phyloP scores from a whole-genome alignment of 1,139 yeast species.

The Blastobotrys malaysiensis region DNA sequence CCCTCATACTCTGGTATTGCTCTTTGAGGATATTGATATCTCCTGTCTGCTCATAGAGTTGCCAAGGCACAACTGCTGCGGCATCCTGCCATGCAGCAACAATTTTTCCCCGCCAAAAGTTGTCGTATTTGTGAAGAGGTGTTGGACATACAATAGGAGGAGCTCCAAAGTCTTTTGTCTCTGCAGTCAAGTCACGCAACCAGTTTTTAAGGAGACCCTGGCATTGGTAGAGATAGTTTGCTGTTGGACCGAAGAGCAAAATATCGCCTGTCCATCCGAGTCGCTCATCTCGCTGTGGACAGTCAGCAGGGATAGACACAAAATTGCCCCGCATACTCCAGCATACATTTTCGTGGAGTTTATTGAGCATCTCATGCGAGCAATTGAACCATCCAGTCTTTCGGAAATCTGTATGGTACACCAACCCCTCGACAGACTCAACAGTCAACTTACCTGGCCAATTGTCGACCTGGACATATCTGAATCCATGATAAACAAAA shows the following conservation, averaged over 20 bases:
- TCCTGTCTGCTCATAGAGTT: slow-evolving; percentile 18
- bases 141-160: slow-evolving; percentile 25
- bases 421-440: slow-evolving; percentile 16
- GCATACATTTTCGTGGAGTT: slow-evolving; percentile 19
- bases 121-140: slow-evolving; percentile 17
- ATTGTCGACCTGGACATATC: slow-evolving; percentile 22
- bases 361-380: slow-evolving; percentile 17
- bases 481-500: slow-evolving; percentile 24
- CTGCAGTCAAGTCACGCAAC: slow-evolving; percentile 22
- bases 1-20: slow-evolving; percentile 22
- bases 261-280: slow-evolving; percentile 28
- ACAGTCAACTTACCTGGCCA: slow-evolving; percentile 17
- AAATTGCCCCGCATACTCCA: slow-evolving; percentile 24
- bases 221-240: slow-evolving; percentile 21
- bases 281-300: slow-evolving; percentile 28
- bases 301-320: slow-evolving; percentile 21
- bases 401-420: slow-evolving; percentile 16
- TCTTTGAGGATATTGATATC: slow-evolving; percentile 17
- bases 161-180: slow-evolving; percentile 20
- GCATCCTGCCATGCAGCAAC: slow-evolving; percentile 28
- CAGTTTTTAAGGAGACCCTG: slow-evolving; percentile 20
- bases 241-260: slow-evolving; percentile 24
- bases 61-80: slow-evolving; percentile 23
- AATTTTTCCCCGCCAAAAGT: slow-evolving; percentile 15
- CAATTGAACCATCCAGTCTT: slow-evolving; percentile 21